phyloP scores from a whole-genome alignment of 495 filamentous ascomycete species.

The Hypoxylon perforatum region DNA sequence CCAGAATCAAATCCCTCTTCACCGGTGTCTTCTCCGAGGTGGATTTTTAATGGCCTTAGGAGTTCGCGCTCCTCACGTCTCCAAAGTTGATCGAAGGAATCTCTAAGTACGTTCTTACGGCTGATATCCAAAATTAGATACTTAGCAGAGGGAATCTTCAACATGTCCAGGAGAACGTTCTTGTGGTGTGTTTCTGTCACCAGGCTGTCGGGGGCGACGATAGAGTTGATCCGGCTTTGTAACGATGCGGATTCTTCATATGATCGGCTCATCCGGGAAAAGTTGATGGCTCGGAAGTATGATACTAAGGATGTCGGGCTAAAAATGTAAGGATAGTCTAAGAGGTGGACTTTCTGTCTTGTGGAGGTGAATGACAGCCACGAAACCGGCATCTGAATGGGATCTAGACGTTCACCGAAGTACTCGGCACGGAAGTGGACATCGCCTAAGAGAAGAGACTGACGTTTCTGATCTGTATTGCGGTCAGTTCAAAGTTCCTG shows the following conservation, averaged over 20 bases:
- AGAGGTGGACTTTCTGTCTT: constrained; percentile 75
- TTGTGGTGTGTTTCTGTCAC: constrained; percentile 56
- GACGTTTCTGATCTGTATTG: constrained; percentile 65
- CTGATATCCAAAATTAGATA: constrained; percentile 83
- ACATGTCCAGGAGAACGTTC: constrained; percentile 64
- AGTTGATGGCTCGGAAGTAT: constrained; percentile 91
- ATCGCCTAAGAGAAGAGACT: constrained; percentile 69
- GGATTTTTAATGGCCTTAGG: constrained; percentile 85
- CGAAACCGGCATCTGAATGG: constrained; percentile 76
- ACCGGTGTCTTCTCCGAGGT: constrained; percentile 80
- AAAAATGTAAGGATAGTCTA: constrained; percentile 87
- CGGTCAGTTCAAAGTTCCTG: constrained; percentile 20
- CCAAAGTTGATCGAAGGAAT: constrained; percentile 91
- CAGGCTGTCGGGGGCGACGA: constrained; percentile 63
- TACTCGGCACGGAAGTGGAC: constrained; percentile 79
- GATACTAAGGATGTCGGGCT: constrained; percentile 75
- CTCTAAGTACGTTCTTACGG: constrained; percentile 74
- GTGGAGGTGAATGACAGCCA: constrained; percentile 72
- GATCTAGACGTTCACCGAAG: constrained; percentile 80
- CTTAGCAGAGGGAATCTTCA: constrained; percentile 72
- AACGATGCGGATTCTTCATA: constrained; percentile 76
- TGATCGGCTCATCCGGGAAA: constrained; percentile 79
- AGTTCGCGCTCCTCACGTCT: constrained; percentile 83
- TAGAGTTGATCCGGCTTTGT: constrained; percentile 68
- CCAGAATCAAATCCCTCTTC: constrained; percentile 94